Percentiles rank a stretch among this genome's conserved stretches.
phyloP scores from a whole-genome alignment of 2,329 filamentous ascomycete species.

The Fusarium musae region DNA sequence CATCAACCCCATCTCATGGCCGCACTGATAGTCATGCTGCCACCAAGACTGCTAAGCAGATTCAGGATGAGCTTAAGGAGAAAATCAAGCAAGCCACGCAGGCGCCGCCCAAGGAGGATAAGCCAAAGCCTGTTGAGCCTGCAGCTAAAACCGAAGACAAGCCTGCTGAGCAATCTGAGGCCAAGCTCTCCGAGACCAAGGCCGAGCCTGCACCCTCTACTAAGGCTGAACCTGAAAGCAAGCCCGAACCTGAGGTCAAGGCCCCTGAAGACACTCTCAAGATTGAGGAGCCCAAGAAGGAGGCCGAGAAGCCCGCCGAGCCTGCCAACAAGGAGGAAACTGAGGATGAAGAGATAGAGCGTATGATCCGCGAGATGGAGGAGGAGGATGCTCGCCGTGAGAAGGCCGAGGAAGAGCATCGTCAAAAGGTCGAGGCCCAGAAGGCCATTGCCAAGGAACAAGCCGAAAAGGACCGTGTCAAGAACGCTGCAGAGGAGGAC shows the following conservation, averaged over 20 bases:
- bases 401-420: conserved; percentile 50
- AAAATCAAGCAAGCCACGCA: conserved; percentile 74
- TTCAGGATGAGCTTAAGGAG: conserved; percentile 83
- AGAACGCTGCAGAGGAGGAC: conserved; percentile 66
- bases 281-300: conserved; percentile 43
- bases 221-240: conserved; percentile 39
- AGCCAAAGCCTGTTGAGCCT: conserved; percentile 39
- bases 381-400: conserved; percentile 44
- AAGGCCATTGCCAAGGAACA: conserved; percentile 61
- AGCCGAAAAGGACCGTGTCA: conserved; percentile 56
- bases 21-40: conserved; percentile 76
- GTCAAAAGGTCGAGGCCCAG: conserved; percentile 60
- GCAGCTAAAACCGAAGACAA: conserved; percentile 50
- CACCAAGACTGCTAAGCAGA: conserved; percentile 82
- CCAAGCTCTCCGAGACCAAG: conserved; percentile 24
- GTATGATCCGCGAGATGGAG: conserved; percentile 71
- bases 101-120: conserved; percentile 48
- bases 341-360: conserved; percentile 68
- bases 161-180: conserved; percentile 14
- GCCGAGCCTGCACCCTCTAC: conserved; percentile 30
- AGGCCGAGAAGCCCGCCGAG: conserved; percentile 42
- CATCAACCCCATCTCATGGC: conserved; percentile 73
- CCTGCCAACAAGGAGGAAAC: conserved; percentile 50
- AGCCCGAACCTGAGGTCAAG: conserved; percentile 46
- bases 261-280: conserved; percentile 40